phyloP scores from a whole-genome alignment of 345 rosid species.

The Laguncularia racemosa region DNA sequence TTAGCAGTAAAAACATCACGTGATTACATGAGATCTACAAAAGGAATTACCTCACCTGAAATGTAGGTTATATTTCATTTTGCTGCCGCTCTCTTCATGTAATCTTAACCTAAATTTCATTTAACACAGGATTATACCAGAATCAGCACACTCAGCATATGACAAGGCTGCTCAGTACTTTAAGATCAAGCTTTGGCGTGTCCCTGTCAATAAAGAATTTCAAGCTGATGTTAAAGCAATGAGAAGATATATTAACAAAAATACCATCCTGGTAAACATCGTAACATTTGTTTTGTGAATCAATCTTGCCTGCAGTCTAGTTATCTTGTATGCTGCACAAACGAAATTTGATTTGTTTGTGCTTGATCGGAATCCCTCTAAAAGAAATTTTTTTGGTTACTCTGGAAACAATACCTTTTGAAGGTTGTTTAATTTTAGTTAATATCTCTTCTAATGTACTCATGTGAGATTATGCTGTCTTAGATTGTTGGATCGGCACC shows the following conservation, averaged over 20 bases:
- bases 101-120: constrained; percentile 7
- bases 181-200: constrained; percentile 89
- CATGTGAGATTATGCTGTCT: constrained; percentile 4
- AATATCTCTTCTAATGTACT: not conserved
- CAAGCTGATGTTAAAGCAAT: constrained; percentile 82
- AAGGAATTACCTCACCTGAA: constrained; percentile 85
- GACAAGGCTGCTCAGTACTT: constrained; percentile 97
- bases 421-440: not conserved
- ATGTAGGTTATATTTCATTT: constrained; percentile 34
- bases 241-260: constrained; percentile 49
- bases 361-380: too few relatives aligned
- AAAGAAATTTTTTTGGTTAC: too few relatives aligned
- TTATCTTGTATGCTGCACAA: not conserved
- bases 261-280: constrained; percentile 72
- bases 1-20: constrained; percentile 92
- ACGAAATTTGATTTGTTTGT: too few relatives aligned
- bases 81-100: constrained; percentile 2
- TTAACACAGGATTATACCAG: constrained; percentile 79
- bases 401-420: not conserved
- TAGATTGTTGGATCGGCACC: constrained; percentile 99
- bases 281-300: constrained; percentile 1
- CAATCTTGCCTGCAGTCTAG: not conserved
- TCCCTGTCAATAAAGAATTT: constrained; percentile 72
- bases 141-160: constrained; percentile 93
- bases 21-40: constrained; percentile 82